Evolutionary conservation across 73 alveolate genomes (phyloP), one percentile per base, ranked within the genome.

Genomic region (Paramecium primaurelia): DNA sequence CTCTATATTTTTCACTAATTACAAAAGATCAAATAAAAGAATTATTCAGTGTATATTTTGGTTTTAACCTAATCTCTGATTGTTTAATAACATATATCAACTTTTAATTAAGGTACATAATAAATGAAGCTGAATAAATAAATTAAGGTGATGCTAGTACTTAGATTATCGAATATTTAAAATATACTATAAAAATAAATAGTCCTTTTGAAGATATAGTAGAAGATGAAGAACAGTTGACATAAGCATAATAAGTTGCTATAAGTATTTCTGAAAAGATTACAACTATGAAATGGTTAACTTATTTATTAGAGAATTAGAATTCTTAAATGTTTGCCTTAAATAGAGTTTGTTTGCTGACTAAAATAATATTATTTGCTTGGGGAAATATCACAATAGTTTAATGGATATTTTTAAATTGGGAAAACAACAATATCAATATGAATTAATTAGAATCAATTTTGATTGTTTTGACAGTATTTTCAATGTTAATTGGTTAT

Each of bases 381-480:
- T 80, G 91, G 91, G 91, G 91, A 10, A 80, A 80, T 36, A 42
- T 80, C 5, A 42, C 75, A 11, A 25, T 80, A n/a, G 45, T 80
- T 8, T 44, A 80, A 20, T 80, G 91, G 91, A 6, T 16, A 42
- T 75, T 4, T 42, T 30, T 36, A 14, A 42, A 38, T 38, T 75
- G 36, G 37, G 6, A 38, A 5, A 32, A 64, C 8, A 10, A 28
- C 11, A 26, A 12, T 14, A 20, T 64, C 16, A 16, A 12, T 14
- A 20, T 64, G 10, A 6, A 37, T 18, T 47, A 49, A 80, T 40
- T 44, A n/a, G 71, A 42, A 80, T 45, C 49, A 40, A 25, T 73
- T 12, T 49, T 32, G 49, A 80, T 80, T 25, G 8, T 44, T 14
- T 26, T 80, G 18, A 80, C 75, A 22, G 9, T 80, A 10, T 80